phyloP scores from a whole-genome alignment of 2,329 filamentous ascomycete genomes.

The Monilinia aucupariae region DNA sequence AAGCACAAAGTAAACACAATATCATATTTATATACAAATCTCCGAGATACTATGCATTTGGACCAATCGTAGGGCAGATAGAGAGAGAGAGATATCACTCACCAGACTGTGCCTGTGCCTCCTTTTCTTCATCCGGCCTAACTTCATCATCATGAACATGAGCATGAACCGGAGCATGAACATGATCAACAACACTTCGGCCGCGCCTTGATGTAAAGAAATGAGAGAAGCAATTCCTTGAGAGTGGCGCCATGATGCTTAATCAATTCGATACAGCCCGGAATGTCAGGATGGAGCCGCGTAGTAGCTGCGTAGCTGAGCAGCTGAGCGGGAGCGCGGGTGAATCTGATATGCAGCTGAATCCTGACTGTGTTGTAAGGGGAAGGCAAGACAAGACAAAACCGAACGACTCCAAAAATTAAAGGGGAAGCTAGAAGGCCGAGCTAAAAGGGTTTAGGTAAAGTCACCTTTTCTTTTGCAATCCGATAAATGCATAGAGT shows the following conservation, averaged over 20 bases:
- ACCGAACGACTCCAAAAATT: too few species aligned
- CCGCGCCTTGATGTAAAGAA: not conserved
- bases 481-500: too few species aligned
- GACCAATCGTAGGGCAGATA: not conserved
- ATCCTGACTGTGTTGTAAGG: too few species aligned
- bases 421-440: too few species aligned
- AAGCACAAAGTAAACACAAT: not conserved
- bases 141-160: not conserved
- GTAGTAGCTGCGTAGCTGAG: too few species aligned
- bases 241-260: not conserved
- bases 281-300: not conserved
- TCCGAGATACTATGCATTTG: not conserved
- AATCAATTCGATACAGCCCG: not conserved
- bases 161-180: too few species aligned
- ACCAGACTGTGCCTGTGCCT: not conserved
- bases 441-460: too few species aligned
- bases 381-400: too few species aligned
- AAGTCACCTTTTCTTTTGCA: too few species aligned
- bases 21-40: not conserved
- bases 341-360: too few species aligned
- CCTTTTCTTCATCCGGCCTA: not conserved
- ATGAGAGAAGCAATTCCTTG: conserved; percentile 1
- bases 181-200: not conserved
- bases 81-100: not conserved
- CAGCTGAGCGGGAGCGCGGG: too few species aligned